These are phyloP conservation scores for Komagataella mondaviorum DNA, from an alignment of 805 yeast species.

Conservation along the genomic window DNA sequence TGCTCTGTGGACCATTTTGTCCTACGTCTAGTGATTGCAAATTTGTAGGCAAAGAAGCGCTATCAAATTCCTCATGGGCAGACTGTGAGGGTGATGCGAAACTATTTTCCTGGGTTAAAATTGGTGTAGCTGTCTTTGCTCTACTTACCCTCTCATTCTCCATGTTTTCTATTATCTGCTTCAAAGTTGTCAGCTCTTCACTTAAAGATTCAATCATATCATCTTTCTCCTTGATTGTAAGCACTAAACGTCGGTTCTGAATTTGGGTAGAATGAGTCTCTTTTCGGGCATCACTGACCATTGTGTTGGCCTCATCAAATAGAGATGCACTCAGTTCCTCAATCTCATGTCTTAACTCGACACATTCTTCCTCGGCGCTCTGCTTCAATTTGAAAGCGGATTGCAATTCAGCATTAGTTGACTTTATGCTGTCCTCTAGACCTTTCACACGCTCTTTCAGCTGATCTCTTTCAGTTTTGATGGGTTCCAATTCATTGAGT, in stretches of 20 bases:
- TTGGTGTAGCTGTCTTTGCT: background rate
- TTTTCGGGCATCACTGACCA: constrained; percentile 70
- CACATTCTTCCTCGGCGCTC: constrained; percentile 45
- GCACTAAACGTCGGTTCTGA: constrained; percentile 40
- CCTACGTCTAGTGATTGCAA: background rate
- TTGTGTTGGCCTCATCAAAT: constrained; percentile 73
- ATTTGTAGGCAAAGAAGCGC: no score
- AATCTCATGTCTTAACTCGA: constrained; percentile 54
- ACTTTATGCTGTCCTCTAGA: background rate
- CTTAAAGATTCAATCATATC: constrained; percentile 48
- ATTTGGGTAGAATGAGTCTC: constrained; percentile 47
- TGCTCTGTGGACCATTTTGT: constrained; percentile 7
- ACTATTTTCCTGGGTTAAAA: background rate
- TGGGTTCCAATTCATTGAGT: background rate
- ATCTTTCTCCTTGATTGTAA: constrained; percentile 57
- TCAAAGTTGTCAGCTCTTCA: constrained; percentile 56
- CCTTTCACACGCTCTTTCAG: background rate
- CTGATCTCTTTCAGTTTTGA: background rate
- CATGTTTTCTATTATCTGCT: constrained; percentile 40
- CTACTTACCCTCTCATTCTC: constrained; percentile 21
- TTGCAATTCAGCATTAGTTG: background rate
- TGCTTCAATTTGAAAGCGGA: constrained; percentile 18
- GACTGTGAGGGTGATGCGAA: background rate
- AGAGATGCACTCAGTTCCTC: constrained; percentile 69
- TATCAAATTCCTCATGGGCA: background rate